Conservation (phyloP, 2,329 filamentous ascomycete genomes). For the Claviceps monticola region DNA sequence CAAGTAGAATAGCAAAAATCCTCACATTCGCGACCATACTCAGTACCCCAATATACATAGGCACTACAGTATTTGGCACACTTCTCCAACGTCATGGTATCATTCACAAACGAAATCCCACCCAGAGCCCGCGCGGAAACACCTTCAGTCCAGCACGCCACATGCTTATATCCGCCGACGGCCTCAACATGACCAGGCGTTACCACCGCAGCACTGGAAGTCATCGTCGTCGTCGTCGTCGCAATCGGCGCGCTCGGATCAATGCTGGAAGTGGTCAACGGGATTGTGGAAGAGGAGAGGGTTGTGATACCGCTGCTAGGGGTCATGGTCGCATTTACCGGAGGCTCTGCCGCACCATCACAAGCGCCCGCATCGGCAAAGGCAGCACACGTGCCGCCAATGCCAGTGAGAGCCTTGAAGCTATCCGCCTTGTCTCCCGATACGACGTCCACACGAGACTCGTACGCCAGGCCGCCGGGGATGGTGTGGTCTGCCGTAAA, state of each 20-base stretch:
- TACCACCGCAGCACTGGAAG: conserved; percentile 13
- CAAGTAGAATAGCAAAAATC: not conserved
- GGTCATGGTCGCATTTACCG: conserved; percentile 7
- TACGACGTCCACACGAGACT: conserved; percentile 31
- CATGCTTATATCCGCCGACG: conserved; percentile 29
- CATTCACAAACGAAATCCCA: conserved; percentile 26
- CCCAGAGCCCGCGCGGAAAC: conserved; percentile 28
- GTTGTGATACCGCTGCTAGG: conserved; percentile 4
- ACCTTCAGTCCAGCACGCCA: conserved; percentile 37
- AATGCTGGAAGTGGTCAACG: not conserved
- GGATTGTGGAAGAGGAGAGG: conserved; percentile 4
- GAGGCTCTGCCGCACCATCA: conserved; percentile 9
- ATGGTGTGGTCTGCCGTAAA: conserved; percentile 30
- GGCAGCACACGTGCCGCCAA: conserved; percentile 29
- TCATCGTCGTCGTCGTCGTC: conserved; percentile 11
- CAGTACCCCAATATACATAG: conserved; percentile 35
- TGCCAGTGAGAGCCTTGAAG: conserved; percentile 32
- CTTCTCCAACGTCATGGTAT: conserved; percentile 35
- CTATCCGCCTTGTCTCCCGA: conserved; percentile 28
- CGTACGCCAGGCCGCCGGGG: conserved; percentile 28
- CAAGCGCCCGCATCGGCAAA: conserved; percentile 24
- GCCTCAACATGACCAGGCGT: conserved; percentile 20
- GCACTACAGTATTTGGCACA: conserved; percentile 32
- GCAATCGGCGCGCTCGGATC: conserved; percentile 1
- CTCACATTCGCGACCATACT: conserved; percentile 37